These are phyloP conservation scores for Coemansia sp. DNA, from an alignment of 192 early-diverging fungal species.

Conservation along the genomic window DNA sequence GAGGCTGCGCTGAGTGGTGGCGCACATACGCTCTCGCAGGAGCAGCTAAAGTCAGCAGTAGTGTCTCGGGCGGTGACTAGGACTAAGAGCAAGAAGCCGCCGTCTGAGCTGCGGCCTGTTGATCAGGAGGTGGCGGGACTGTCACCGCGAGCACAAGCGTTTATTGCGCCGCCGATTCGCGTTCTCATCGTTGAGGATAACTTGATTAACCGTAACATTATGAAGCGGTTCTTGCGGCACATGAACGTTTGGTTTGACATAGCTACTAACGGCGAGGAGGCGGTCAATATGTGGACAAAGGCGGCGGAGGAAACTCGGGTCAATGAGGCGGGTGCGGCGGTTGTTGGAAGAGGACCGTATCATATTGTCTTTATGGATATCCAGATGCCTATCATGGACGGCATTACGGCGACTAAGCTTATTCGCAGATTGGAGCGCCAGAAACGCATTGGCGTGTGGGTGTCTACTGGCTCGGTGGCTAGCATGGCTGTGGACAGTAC, in stretches of 20 bases:
- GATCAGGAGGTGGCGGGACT: neutral
- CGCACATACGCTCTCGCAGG: neutral
- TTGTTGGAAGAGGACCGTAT: slow-evolving; percentile 52
- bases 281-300: slow-evolving; percentile 74
- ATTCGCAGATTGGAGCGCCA: slow-evolving; percentile 70
- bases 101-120: slow-evolving; percentile 12
- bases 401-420: slow-evolving; percentile 79
- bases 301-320: slow-evolving; percentile 31
- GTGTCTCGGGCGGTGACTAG: neutral
- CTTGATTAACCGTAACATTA: slow-evolving; percentile 70
- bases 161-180: slow-evolving; percentile 58
- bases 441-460: slow-evolving; percentile 52
- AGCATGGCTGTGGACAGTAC: slow-evolving; percentile 80
- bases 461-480: slow-evolving; percentile 60
- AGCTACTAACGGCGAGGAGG: slow-evolving; percentile 79
- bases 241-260: slow-evolving; percentile 73
- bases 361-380: slow-evolving; percentile 85
- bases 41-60: neutral
- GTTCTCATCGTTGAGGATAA: slow-evolving; percentile 86
- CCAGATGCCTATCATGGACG: slow-evolving; percentile 89
- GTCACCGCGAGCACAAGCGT: neutral
- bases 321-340: slow-evolving; percentile 1
- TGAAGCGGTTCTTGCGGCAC: slow-evolving; percentile 71
- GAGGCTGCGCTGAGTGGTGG: neutral
- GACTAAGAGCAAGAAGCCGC: slow-evolving; percentile 12